Evolutionary conservation across 106 monocot genomes (phyloP).

Genomic region (Allium cepa): DNA sequence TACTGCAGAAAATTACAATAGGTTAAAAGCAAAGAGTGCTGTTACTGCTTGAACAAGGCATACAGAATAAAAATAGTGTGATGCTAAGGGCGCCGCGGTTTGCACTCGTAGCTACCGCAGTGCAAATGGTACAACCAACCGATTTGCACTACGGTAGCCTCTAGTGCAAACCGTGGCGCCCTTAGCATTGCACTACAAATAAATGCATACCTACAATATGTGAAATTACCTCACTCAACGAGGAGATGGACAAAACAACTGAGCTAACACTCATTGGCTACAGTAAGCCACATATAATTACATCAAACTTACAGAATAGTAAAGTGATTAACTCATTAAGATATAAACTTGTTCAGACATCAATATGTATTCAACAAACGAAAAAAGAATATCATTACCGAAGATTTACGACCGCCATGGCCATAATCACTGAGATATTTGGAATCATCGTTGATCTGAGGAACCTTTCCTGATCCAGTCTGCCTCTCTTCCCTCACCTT

Average conservation of each 20-base stretch:
- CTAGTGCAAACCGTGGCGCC: background rate
- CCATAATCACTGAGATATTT: background rate
- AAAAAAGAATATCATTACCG: background rate
- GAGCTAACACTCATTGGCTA: too few species aligned
- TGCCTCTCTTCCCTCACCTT: conserved; percentile 70
- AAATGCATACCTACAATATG: too few species aligned
- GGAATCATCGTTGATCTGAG: background rate
- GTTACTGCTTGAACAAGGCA: too few species aligned
- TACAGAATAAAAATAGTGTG: too few species aligned
- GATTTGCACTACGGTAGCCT: background rate
- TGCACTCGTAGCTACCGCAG: background rate
- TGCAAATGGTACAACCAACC: background rate
- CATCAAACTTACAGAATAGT: too few species aligned
- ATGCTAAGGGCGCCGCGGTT: background rate
- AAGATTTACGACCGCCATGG: background rate
- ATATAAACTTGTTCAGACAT: too few species aligned
- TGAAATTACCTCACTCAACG: too few species aligned
- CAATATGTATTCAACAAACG: too few species aligned
- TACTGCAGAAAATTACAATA: background rate
- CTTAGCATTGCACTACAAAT: too few species aligned
- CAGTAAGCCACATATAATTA: too few species aligned
- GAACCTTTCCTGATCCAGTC: conserved; percentile 11
- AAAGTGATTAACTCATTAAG: too few species aligned
- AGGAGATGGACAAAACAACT: too few species aligned
- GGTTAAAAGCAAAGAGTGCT: background rate